Evolutionary conservation across 2,329 filamentous ascomycete genomes (phyloP), one percentile per base, ranked within the genome.

Genomic region (Clonostachys solani): DNA sequence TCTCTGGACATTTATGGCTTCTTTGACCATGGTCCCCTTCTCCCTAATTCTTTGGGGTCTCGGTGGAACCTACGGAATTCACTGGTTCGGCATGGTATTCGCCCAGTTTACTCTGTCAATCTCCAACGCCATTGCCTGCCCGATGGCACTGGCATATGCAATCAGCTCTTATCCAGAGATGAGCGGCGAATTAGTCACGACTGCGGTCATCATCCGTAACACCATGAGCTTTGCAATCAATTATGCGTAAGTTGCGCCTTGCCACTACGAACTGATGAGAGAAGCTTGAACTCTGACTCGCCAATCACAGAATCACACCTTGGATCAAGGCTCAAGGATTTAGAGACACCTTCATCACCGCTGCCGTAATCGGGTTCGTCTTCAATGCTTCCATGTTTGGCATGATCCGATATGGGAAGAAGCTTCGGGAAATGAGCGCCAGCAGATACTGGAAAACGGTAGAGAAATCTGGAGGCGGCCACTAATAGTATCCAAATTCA

Each of bases 91-190:
- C 1, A 60, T 71, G 6, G 54, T 71, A 3, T 60, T 72, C 36
- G 68, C 65, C 38, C 71, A 71, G 64, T 61, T 61, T 5, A 52
- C 56, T 3, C 58, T 67, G 0, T 59, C 65, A 0, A 61, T 65
- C 5, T 60, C 61, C 5, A 61, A 58, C 36, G 62, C 65, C 3
- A 56, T 63, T 23, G 68, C 67, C 5, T 45, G 67, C 18, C 64
- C 68, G 1, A 55, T 72, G 1, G 60, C 62, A 17, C 60, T 72
- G 17, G 61, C 63, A 16, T 73, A 73, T 43, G 47, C 67, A 15
- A 61, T 72, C 45, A 67, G 72, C 47, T 61, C 61, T n/a, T 73
- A 68, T 49, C 63, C 63, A 19, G 67, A 71, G 5, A 57, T 73
- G 6, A 60, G 62, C 4, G 66, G 63, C 2, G 69, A 72, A 23